Base-by-base conservation (phyloP, 768 basidiomycete species). In the Termitomyces sp. region DNA sequence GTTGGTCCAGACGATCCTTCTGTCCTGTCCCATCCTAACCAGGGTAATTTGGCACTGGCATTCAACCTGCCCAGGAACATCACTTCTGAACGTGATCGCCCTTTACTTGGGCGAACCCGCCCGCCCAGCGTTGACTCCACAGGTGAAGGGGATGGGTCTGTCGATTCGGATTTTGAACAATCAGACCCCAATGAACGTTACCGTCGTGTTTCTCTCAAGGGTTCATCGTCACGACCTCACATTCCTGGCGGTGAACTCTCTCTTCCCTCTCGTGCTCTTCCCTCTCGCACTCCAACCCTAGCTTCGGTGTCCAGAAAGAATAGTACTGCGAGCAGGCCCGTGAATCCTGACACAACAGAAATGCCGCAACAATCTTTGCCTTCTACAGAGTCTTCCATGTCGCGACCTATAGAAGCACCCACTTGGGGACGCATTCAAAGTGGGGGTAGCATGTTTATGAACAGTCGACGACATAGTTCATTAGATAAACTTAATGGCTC, bases 201-300 rank as follows among this genome's bases (percentile, higher is more conserved):
- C 54, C 77, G 79, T 58, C 77, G 73, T 58, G 63, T 71, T n/a
- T 82, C 83, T 10, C 68, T 80, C 32, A 83, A 82, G 64, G 81
- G 81, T 51, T 66, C 72, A 32, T 62, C 72, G 30, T 62, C 71
- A 7, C 75, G 74, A 60, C 70, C 74, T 14, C 67, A 71, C 18
- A 69, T 81, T 59, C 79, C 79, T 60, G 84, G 77, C 33, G 85
- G 85, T 49, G 82, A 86, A 64, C 77, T 86, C 46, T 78, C 82
- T n/a, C 79, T 85, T 30, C 86, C 85, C 38, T 76, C 85, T 33
- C 79, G 85, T 53, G 75, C 79, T 33, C 76, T 42, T 30, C 85
- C 85, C 40, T 76, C 85, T 33, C 79, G 85, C 54, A 75, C 78
- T 35, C 75, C 74, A 36, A 69, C 73, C 20, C 69, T 76, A 57